These are phyloP conservation scores for Mortierella sp. DNA, from an alignment of 371 early-diverging fungal genomes.

Conservation along the genomic window DNA sequence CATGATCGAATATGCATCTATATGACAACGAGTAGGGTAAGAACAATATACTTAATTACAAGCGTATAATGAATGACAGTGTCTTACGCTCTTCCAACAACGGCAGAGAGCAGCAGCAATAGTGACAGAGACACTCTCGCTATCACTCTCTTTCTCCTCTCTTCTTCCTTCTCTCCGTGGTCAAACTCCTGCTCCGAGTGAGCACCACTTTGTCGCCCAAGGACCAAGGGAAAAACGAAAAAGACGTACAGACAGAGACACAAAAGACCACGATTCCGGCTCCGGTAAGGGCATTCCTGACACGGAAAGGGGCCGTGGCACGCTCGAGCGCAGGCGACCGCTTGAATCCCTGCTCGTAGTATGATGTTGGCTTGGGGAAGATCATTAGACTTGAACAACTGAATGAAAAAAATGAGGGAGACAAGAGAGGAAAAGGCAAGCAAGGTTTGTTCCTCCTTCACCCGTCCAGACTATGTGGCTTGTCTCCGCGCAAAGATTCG, in stretches of 20 bases:
- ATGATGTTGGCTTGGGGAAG: conserved; percentile 57
- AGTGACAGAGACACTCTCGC: too few species aligned
- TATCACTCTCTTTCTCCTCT: too few species aligned
- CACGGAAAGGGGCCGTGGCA: conserved; percentile 54
- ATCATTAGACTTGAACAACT: conserved; percentile 23
- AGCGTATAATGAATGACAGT: too few species aligned
- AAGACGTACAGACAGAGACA: conserved; percentile 40
- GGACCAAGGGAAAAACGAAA: too few species aligned
- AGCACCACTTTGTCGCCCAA: too few species aligned
- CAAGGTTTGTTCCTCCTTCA: not conserved
- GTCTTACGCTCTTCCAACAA: too few species aligned
- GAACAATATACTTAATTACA: not conserved
- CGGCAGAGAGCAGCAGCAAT: too few species aligned
- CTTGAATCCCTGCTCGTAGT: conserved; percentile 56
- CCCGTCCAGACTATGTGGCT: not conserved
- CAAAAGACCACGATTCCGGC: conserved; percentile 46
- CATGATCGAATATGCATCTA: conserved; percentile 56
- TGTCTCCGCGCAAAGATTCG: not conserved
- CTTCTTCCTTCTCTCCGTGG: too few species aligned
- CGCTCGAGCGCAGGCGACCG: conserved; percentile 56
- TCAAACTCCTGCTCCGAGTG: too few species aligned
- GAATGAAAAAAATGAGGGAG: conserved; percentile 2
- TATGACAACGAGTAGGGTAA: not conserved
- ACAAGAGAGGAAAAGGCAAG: not conserved
- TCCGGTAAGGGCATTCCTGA: conserved; percentile 49